phyloP scores from a whole-genome alignment of 73 alveolate genomes.

The Effrenium voratum region DNA sequence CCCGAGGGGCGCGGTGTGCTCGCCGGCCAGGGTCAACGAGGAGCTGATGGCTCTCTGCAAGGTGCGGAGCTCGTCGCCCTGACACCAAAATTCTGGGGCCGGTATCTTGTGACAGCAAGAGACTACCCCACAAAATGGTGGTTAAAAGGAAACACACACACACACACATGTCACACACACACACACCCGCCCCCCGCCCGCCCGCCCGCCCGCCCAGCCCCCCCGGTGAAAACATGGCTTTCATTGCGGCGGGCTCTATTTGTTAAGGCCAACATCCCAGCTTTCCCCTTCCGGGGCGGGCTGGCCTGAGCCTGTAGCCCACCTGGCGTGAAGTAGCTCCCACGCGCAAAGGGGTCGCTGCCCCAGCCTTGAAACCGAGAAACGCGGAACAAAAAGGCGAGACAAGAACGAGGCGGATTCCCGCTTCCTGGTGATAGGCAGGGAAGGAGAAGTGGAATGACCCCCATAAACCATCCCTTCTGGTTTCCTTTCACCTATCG shows the following conservation, averaged over 20 bases:
- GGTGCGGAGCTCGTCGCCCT: slow-evolving; percentile 32
- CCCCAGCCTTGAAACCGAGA: too few species aligned
- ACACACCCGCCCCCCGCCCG: not conserved
- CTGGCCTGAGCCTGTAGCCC: not conserved
- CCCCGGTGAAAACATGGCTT: not conserved
- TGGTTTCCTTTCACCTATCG: too few species aligned
- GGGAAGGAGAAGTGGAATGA: too few species aligned
- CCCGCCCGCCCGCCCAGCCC: not conserved
- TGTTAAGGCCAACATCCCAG: too few species aligned
- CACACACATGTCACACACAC: not conserved
- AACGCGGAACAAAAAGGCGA: too few species aligned
- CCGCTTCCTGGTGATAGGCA: too few species aligned
- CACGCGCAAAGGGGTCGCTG: not conserved
- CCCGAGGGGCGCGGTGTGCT: slow-evolving; percentile 48
- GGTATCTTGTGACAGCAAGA: not conserved
- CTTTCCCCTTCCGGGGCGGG: too few species aligned
- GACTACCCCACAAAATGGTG: not conserved
- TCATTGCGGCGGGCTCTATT: too few species aligned
- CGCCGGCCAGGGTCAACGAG: slow-evolving; percentile 63
- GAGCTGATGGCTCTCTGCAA: slow-evolving; percentile 35
- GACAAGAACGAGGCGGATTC: too few species aligned
- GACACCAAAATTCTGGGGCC: not conserved
- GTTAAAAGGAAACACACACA: too few species aligned
- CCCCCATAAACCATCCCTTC: too few species aligned
- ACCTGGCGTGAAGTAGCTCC: not conserved